phyloP scores from a whole-genome alignment of 139 green algal genomes.

The Limnomonas spitsbergensis region DNA sequence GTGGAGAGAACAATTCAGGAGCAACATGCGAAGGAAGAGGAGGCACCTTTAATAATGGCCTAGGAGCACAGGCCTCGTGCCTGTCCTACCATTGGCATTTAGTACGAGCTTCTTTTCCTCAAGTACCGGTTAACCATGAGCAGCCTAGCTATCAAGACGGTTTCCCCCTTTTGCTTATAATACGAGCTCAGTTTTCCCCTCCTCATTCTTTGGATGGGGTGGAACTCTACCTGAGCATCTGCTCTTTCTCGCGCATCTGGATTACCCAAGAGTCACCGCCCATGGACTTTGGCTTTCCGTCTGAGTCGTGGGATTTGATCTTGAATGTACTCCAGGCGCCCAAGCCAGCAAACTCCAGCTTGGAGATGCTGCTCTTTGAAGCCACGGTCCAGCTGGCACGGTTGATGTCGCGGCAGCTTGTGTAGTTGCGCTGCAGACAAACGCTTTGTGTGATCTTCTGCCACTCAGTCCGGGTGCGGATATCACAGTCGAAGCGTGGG shows the following conservation, averaged over 20 bases:
- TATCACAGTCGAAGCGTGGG: neutral
- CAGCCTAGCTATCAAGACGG: too few relatives aligned
- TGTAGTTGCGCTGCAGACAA: neutral
- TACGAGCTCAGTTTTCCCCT: too few relatives aligned
- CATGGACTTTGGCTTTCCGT: neutral
- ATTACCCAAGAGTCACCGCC: conserved; percentile 5
- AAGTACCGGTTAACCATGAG: too few relatives aligned
- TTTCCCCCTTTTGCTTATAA: too few relatives aligned
- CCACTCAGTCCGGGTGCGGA: neutral
- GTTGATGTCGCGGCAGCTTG: neutral
- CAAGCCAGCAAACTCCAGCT: neutral
- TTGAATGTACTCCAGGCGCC: conserved; percentile 6
- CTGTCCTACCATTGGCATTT: too few relatives aligned
- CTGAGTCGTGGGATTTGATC: neutral
- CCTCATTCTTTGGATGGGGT: too few relatives aligned
- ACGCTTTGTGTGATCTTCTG: neutral
- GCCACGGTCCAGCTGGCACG: neutral
- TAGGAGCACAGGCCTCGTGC: too few relatives aligned
- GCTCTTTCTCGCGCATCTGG: neutral
- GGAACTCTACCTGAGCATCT: conserved; percentile 1
- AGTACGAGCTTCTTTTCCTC: too few relatives aligned
- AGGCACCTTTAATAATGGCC: too few relatives aligned
- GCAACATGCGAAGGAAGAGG: too few relatives aligned
- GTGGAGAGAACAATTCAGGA: too few relatives aligned
- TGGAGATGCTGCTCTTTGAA: neutral